Base-by-base conservation (phyloP, 345 rosid species). In the Dimocarpus longan region DNA sequence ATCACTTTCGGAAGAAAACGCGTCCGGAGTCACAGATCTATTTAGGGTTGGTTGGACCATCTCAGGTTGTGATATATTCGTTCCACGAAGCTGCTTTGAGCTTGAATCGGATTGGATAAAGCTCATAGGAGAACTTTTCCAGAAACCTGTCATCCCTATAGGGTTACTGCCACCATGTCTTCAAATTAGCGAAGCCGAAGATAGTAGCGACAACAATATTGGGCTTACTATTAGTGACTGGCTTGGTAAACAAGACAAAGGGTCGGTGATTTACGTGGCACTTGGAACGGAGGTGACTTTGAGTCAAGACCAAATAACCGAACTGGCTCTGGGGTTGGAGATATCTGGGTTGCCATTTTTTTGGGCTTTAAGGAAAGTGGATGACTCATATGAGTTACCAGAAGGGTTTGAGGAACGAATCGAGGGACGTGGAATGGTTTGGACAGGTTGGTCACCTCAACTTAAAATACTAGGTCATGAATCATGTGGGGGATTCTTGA, bases 381-480 rank as follows among this genome's bases (percentile, higher is more conserved):
- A 40, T 3, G 71, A 16, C 28, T 19, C 42, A 42, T 1, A 15
- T 52, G 66, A 54, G 42, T 67, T 79, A 57, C 81, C 84, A 3
- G 80, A 75, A 0, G 80, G 82, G 57, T 79, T 82, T 18, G 77
- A 76, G 57, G 80, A 71, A 39, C 70, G 85, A 70, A 37, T 43
- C 28, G 39, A 70, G 59, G 82, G 80, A 2, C 69, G 74, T 5
- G 82, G 82, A 1, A 2, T 75, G 2, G 77, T 71, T 19, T 67
- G 71, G 52, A 67, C 62, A 32, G 60, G 71, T 15, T 79, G 85
- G 85, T 80, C 85, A 5, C 77, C 79, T 3, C 85, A 79, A 50
- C 52, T 71, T 22, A 72, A 37, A 78, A 76, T 83, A 5, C 12
- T 83, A 40, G 50, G 43, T 37, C 82, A 79, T 1, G 78, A 76